Conservation (phyloP, 1,284 basidiomycete genomes). For the Mycena citricolor region DNA sequence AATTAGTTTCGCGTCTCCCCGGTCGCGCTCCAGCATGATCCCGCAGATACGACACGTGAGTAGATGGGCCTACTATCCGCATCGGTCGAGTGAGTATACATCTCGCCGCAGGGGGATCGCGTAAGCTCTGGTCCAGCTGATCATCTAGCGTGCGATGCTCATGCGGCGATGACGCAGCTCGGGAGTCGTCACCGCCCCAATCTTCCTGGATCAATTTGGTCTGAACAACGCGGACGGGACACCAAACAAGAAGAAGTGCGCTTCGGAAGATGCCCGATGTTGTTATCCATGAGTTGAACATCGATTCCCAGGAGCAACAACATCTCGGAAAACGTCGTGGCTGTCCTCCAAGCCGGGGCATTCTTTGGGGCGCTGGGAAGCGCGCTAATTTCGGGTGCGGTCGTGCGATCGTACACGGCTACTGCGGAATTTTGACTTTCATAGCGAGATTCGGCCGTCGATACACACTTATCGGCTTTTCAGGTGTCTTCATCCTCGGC, state of each 20-base stretch:
- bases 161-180: constrained; percentile 49
- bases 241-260: constrained; percentile 32
- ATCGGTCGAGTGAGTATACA: not conserved
- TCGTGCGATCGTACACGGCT: not conserved
- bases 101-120: constrained; percentile 15
- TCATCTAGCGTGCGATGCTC: not conserved
- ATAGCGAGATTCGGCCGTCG: constrained; percentile 30
- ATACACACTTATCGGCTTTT: constrained; percentile 27
- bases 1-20: too few species aligned
- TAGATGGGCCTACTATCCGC: not conserved
- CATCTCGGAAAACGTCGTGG: constrained; percentile 56
- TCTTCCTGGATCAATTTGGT: constrained; percentile 65
- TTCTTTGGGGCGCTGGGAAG: constrained; percentile 71
- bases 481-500: constrained; percentile 30
- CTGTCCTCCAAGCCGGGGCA: constrained; percentile 69
- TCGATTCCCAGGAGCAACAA: constrained; percentile 31
- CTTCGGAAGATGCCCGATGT: not conserved
- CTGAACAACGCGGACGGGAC: constrained; percentile 45
- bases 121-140: constrained; percentile 7
- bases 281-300: not conserved
- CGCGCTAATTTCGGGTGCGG: constrained; percentile 61
- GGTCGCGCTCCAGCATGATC: not conserved
- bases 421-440: not conserved
- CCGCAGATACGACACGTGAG: constrained; percentile 20
- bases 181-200: constrained; percentile 61